Evolutionary conservation across 345 rosid genomes (phyloP).

Genomic region (Brassica nigra): DNA sequence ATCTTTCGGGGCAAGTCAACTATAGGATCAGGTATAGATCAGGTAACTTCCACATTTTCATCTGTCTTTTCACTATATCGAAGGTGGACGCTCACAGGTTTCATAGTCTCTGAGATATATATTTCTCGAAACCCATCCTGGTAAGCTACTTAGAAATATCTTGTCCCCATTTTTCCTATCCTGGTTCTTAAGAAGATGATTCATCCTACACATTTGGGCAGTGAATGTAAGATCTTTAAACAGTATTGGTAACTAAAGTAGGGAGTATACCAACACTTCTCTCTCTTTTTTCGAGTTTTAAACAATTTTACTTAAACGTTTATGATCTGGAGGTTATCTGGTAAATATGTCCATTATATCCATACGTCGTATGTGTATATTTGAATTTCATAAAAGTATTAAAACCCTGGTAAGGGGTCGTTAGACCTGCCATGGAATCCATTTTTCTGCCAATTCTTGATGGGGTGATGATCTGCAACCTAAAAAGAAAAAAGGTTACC

Average conservation of each 20-base stretch:
- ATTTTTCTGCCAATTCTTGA: constrained; percentile 89
- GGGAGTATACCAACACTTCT: constrained; percentile 57
- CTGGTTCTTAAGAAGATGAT: constrained; percentile 51
- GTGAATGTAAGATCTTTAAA: not conserved
- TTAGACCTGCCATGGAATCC: constrained; percentile 61
- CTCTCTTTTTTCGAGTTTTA: constrained; percentile 51
- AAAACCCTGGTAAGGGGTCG: constrained; percentile 98
- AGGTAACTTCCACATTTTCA: constrained; percentile 54
- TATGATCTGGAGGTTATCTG: constrained; percentile 76
- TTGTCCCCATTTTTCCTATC: constrained; percentile 38
- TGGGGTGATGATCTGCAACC: constrained; percentile 91
- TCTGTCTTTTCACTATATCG: not conserved
- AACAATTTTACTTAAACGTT: constrained; percentile 55
- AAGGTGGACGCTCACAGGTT: constrained; percentile 25
- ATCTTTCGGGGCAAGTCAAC: constrained; percentile 46
- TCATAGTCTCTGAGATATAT: constrained; percentile 43
- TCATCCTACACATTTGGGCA: constrained; percentile 45
- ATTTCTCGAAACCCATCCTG: constrained; percentile 44
- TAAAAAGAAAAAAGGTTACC: constrained; percentile 81
- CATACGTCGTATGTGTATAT: constrained; percentile 35
- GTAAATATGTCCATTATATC: constrained; percentile 51
- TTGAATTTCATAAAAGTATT: constrained; percentile 45
- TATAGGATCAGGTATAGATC: constrained; percentile 45
- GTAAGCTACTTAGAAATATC: constrained; percentile 48
- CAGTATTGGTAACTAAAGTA: not conserved